Conservation (phyloP, 2,329 filamentous ascomycete species). For the Magnaporthiopsis incrustans region DNA sequence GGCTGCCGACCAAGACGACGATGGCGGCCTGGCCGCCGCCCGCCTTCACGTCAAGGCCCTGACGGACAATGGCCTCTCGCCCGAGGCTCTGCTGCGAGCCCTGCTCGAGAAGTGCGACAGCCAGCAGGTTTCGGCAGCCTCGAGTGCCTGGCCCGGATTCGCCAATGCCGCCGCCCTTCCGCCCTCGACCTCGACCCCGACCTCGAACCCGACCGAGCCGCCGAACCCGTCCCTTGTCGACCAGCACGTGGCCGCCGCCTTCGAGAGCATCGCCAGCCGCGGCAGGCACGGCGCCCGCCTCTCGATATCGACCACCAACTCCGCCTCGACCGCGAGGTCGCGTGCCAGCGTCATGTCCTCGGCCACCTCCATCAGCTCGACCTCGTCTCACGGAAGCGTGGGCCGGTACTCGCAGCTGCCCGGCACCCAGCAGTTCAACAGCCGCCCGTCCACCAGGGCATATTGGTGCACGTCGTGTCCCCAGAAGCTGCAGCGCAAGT, state of each 20-base stretch:
- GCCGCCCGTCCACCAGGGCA: conserved; percentile 27
- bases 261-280: conserved; percentile 1
- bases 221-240: conserved; percentile 5
- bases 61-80: conserved; percentile 21
- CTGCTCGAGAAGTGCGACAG: conserved; percentile 23
- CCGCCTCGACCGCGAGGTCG: conserved; percentile 42
- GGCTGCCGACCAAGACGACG: conserved; percentile 14
- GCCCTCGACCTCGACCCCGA: neutral
- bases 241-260: conserved; percentile 2
- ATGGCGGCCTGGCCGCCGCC: conserved; percentile 20
- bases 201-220: neutral
- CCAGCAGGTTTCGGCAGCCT: neutral
- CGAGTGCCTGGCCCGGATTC: conserved; percentile 1
- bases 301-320: conserved; percentile 22
- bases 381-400: conserved; percentile 21
- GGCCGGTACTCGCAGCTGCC: conserved; percentile 24
- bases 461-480: conserved; percentile 53
- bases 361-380: conserved; percentile 20
- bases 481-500: conserved; percentile 59
- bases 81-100: conserved; percentile 23
- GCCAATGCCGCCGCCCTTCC: neutral
- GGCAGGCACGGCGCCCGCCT: conserved; percentile 1
- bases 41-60: conserved; percentile 24
- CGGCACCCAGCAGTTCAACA: conserved; percentile 14
- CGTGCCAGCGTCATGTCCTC: conserved; percentile 38